Conservation (phyloP, 345 rosid genomes). For the Clarkia xantiana region DNA sequence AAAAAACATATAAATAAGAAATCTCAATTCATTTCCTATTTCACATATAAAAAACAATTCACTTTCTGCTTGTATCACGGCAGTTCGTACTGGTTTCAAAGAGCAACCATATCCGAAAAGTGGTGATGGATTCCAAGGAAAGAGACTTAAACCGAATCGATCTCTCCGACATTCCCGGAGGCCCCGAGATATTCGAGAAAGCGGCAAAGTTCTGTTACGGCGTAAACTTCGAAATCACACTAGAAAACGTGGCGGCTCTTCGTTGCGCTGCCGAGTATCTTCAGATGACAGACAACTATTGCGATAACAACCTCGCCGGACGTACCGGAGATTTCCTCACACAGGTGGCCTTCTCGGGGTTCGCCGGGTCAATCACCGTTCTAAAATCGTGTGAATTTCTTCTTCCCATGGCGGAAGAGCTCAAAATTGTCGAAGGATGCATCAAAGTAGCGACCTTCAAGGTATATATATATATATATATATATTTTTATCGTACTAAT, state of each 20-base stretch:
- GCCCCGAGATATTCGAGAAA: conserved; percentile 75
- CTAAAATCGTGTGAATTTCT: conserved; percentile 71
- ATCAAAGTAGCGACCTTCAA: conserved; percentile 39
- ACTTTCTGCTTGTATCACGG: not conserved
- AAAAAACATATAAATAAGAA: no score
- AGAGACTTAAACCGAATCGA: conserved; percentile 41
- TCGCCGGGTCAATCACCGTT: conserved; percentile 60
- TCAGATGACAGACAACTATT: conserved; percentile 63
- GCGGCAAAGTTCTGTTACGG: conserved; percentile 85
- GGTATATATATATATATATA: conserved; percentile 35
- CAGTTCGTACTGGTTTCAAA: conserved; percentile 88
- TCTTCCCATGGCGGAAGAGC: conserved; percentile 64
- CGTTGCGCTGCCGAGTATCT: conserved; percentile 85
- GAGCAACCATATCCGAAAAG: conserved; percentile 70
- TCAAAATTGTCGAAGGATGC: conserved; percentile 53
- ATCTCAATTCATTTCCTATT: no score
- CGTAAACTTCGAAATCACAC: conserved; percentile 78
- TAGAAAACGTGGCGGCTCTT: conserved; percentile 81
- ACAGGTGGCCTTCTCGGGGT: conserved; percentile 63
- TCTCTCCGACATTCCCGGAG: conserved; percentile 71
- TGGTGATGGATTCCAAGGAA: conserved; percentile 59
- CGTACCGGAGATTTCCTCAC: conserved; percentile 82
- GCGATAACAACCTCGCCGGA: conserved; percentile 56
- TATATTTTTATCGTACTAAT: no score
- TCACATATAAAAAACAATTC: no score